phyloP scores from a whole-genome alignment of 257 asterid genomes.

The Solanum medicagineum region DNA sequence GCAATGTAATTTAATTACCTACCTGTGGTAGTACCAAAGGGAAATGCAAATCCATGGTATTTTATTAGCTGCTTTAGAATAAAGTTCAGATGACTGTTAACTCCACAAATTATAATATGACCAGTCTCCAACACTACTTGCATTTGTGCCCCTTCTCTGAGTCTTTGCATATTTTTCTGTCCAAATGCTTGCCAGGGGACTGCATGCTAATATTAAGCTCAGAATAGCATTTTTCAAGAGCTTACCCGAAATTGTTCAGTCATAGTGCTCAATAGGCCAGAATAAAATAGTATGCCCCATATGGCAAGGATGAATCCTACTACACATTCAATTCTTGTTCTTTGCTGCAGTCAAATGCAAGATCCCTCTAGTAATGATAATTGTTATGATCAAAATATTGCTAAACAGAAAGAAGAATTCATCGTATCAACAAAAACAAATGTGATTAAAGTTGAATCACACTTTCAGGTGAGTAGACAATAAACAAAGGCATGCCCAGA shows the following conservation, averaged over 20 bases:
- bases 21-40: constrained; percentile 86
- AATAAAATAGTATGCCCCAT: constrained; percentile 87
- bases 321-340: constrained; percentile 79
- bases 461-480: constrained; percentile 92
- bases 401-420: constrained; percentile 10
- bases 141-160: constrained; percentile 93
- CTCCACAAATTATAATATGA: constrained; percentile 85
- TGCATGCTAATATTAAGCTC: constrained; percentile 7
- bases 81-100: constrained; percentile 68
- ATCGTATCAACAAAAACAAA: constrained; percentile 2
- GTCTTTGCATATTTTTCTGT: constrained; percentile 78
- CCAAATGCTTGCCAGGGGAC: constrained; percentile 20
- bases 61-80: constrained; percentile 83
- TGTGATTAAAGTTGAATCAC: constrained; percentile 23
- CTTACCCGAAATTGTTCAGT: constrained; percentile 89
- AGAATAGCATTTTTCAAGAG: constrained; percentile 6
- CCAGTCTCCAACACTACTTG: constrained; percentile 76
- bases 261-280: constrained; percentile 92
- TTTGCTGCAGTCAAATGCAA: constrained; percentile 64
- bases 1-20: constrained; percentile 31
- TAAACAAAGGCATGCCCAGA: constrained; percentile 96
- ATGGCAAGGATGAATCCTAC: constrained; percentile 87
- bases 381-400: constrained; percentile 5
- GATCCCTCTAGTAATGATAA: constrained; percentile 7
- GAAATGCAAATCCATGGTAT: constrained; percentile 84